phyloP scores from a whole-genome alignment of 345 rosid genomes.

The Brassica juncea region DNA sequence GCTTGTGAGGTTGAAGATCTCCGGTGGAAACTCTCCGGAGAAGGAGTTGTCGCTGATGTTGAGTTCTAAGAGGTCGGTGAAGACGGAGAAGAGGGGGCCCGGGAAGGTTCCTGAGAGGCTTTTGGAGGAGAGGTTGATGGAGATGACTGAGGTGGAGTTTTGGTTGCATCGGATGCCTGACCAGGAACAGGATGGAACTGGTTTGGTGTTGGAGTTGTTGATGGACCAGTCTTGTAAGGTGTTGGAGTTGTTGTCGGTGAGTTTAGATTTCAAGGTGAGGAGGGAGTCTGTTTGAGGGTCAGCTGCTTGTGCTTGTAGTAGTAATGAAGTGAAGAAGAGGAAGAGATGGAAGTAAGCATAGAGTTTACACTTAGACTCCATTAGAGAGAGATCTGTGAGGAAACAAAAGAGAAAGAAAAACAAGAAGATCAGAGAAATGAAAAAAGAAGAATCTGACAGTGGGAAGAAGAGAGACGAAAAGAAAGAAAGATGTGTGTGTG shows the following conservation, averaged over 20 bases:
- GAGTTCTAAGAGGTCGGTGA: conserved; percentile 71
- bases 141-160: conserved; percentile 56
- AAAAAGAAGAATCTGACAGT: conserved; percentile 30
- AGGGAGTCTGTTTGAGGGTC: conserved; percentile 74
- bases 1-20: conserved; percentile 54
- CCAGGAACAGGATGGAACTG: conserved; percentile 83
- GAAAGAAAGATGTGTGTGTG: not conserved
- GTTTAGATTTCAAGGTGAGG: conserved; percentile 66
- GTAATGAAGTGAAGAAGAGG: conserved; percentile 34
- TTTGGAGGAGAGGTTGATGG: conserved; percentile 63
- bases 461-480: conserved; percentile 25
- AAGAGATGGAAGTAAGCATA: conserved; percentile 22
- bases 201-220: conserved; percentile 40
- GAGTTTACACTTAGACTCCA: conserved; percentile 23
- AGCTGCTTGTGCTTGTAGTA: conserved; percentile 24
- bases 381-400: conserved; percentile 18
- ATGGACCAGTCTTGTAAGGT: conserved; percentile 68
- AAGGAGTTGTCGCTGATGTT: conserved; percentile 81
- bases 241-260: conserved; percentile 46
- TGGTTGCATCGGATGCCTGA: conserved; percentile 72
- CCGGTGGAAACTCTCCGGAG: conserved; percentile 64
- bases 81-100: conserved; percentile 52
- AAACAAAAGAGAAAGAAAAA: conserved; percentile 1
- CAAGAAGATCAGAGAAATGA: conserved; percentile 11
- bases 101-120: conserved; percentile 63